These are phyloP conservation scores for Trichoderma sp. DNA, from an alignment of 2,329 filamentous ascomycete species.

Conservation along the genomic window DNA sequence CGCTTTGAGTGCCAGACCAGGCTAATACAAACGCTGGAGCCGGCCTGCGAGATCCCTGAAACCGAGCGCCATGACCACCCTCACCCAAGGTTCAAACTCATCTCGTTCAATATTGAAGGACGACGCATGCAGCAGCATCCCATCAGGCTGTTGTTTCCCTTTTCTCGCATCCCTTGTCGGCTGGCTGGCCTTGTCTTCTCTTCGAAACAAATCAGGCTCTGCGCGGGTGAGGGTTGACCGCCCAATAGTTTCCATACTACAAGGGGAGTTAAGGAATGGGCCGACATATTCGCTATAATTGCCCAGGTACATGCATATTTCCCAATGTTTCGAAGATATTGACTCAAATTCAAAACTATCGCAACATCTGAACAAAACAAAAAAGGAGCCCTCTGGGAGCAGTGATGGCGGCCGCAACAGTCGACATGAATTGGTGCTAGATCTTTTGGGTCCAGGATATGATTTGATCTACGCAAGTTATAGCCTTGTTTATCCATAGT, in stretches of 20 bases:
- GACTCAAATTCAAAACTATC: background rate
- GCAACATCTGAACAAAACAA: background rate
- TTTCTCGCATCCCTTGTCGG: background rate
- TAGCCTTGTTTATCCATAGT: conserved; percentile 5
- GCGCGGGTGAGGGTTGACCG: background rate
- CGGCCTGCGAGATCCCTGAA: conserved; percentile 20
- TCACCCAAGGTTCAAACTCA: background rate
- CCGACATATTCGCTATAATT: conserved; percentile 8
- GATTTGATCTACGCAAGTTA: background rate
- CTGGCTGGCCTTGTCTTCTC: background rate
- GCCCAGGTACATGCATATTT: background rate
- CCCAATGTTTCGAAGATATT: conserved; percentile 24
- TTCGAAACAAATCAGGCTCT: background rate
- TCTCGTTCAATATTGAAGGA: background rate
- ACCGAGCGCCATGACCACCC: conserved; percentile 20
- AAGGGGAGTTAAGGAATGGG: conserved; percentile 15
- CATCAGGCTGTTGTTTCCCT: background rate
- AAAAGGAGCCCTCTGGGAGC: background rate
- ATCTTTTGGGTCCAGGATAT: background rate
- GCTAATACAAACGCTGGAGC: background rate
- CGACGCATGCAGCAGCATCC: background rate
- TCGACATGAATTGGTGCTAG: background rate
- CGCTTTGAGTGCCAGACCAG: conserved; percentile 3
- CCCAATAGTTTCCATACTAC: background rate
- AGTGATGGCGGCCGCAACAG: background rate